phyloP scores from a whole-genome alignment of 768 basidiomycete species.

The Hygrocybe coccinea region DNA sequence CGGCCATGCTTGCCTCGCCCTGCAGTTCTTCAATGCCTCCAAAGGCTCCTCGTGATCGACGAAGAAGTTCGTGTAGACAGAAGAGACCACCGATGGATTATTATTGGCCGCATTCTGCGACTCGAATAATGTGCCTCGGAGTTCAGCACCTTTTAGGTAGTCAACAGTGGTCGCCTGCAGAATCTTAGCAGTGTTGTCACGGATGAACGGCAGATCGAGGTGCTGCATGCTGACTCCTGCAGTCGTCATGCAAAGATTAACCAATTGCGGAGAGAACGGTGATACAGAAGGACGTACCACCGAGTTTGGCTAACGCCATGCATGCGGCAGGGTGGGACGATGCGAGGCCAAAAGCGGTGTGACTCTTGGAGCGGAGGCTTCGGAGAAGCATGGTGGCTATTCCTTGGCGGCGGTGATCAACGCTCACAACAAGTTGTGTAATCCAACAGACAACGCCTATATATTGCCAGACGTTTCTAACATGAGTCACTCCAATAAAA shows the following conservation, averaged over 20 bases:
- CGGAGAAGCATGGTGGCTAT: constrained; percentile 30
- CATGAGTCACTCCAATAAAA: too few species aligned
- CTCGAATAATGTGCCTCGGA: constrained; percentile 24
- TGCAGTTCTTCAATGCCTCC: constrained; percentile 19
- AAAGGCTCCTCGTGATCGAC: constrained; percentile 30
- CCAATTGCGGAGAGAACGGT: too few species aligned
- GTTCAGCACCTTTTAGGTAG: constrained; percentile 21
- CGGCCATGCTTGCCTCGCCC: constrained; percentile 16
- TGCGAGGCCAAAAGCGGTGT: constrained; percentile 24
- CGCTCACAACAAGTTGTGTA: constrained; percentile 32
- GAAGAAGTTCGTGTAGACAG: constrained; percentile 26
- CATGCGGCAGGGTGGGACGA: constrained; percentile 32
- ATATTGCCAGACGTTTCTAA: too few species aligned
- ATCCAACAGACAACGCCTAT: constrained; percentile 29
- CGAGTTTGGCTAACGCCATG: constrained; percentile 24
- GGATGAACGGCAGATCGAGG: constrained; percentile 20
- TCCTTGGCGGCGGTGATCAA: constrained; percentile 16
- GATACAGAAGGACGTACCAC: constrained; percentile 8
- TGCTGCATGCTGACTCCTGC: too few species aligned
- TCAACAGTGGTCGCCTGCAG: constrained; percentile 16
- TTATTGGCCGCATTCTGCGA: too few species aligned
- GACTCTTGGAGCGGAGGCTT: constrained; percentile 14
- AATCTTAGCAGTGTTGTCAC: constrained; percentile 16
- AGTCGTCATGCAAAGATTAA: too few species aligned
- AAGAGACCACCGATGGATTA: constrained; percentile 20